Base-by-base conservation (phyloP, 2,329 filamentous ascomycete genomes). In the Alternaria consortialis region DNA sequence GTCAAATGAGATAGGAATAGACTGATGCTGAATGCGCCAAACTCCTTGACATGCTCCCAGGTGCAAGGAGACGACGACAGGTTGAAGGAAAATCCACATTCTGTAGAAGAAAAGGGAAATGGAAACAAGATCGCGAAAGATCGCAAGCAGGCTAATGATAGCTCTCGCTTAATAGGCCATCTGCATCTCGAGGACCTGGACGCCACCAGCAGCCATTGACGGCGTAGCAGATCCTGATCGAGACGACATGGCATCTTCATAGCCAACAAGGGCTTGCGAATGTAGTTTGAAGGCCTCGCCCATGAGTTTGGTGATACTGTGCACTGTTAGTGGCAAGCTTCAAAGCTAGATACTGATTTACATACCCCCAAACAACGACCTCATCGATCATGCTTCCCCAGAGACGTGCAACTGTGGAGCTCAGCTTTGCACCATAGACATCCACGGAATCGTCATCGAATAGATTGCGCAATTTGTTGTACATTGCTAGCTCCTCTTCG, bases 361-460 rank as follows among this genome's bases (percentile, higher is more conserved):
- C 93, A 88, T 90, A 97, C 93, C 95, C 95, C 95, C 95, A 98
- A 63, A 99, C 95, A 70, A 98, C 94, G 65, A 98, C 95, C 82
- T 97, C 95, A 77, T 98, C 95, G 67, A 98, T 89, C 91, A 98
- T 97, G 66, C 93, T 94, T 72, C 94, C 95, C 95, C 95, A 99
- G 46, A 98, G 88, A 73, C 92, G 89, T 65, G 94, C 94, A 43
- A 99, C 94, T 53, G 93, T 93, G n/a, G 94, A 95, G 83, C 94
- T 97, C 70, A 99, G 84, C 78, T 96, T 94, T 53, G 89, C 86
- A 66, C 90, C 90, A 78, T 92, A 92, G 25, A 88, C 85, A 74
- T 96, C 92, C 60, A 94, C 90, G 55, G 92, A 88, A 75, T 98
- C 94, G 75, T 96, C 94, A 72, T 95, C 92, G 75, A 97, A 97